These are phyloP conservation scores for Ramaria rubella DNA, from an alignment of 768 basidiomycete species.

Conservation along the genomic window DNA sequence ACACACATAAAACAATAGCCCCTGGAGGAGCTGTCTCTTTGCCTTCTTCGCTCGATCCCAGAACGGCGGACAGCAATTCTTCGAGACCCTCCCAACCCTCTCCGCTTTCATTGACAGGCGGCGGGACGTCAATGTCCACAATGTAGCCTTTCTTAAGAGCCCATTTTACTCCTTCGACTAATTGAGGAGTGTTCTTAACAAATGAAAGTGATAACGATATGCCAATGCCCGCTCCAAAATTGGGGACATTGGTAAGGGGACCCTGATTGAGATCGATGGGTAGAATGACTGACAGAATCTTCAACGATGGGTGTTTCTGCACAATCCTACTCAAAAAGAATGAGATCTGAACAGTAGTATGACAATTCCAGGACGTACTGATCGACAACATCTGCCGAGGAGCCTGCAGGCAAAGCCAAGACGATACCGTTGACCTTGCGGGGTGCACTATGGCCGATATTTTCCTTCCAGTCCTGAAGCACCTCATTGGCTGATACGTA, in stretches of 20 bases:
- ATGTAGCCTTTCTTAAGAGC: slow-evolving; percentile 56
- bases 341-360: background rate
- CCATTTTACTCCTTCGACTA: slow-evolving; percentile 54
- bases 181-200: slow-evolving; percentile 39
- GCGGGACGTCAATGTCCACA: slow-evolving; percentile 66
- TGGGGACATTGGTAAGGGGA: slow-evolving; percentile 25
- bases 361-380: slow-evolving; percentile 35
- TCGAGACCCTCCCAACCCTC: slow-evolving; percentile 60
- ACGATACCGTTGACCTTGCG: slow-evolving; percentile 51
- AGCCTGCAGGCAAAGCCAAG: slow-evolving; percentile 37
- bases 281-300: slow-evolving; percentile 49
- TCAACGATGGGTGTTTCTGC: slow-evolving; percentile 3
- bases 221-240: slow-evolving; percentile 25
- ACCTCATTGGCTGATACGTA: slow-evolving; percentile 44
- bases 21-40: slow-evolving; percentile 25
- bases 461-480: slow-evolving; percentile 45
- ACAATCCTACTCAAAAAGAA: background rate
- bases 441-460: slow-evolving; percentile 40
- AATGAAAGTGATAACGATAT: slow-evolving; percentile 56
- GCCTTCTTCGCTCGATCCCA: slow-evolving; percentile 26
- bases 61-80: slow-evolving; percentile 63
- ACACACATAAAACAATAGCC: slow-evolving; percentile 64
- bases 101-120: slow-evolving; percentile 43
- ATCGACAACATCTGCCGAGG: slow-evolving; percentile 32
- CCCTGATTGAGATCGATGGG: slow-evolving; percentile 55